Base-by-base conservation (phyloP, 1,139 yeast genomes). In the Geotrichum restrictum region DNA sequence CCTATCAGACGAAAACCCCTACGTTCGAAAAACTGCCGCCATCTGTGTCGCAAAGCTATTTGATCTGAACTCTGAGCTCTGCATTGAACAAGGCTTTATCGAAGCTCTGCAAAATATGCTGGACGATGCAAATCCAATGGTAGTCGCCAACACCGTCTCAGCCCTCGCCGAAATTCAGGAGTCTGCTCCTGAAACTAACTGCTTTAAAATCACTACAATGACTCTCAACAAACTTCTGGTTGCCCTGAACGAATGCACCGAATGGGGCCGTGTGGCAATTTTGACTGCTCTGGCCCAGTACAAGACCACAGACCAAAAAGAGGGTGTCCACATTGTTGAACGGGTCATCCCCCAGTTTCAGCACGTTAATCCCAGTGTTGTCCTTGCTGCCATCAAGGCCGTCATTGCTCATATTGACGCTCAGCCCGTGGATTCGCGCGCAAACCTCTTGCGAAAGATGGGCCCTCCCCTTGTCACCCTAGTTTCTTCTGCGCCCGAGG, bases 181-280 rank as follows among this genome's bases (percentile, higher is more conserved):
- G 57, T 73, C 83, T 68, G 83, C 85, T 61, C 79, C 87, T 53
- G 68, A 72, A 64, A 80, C 67, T 56, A 60, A 75, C 65, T 69
- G 79, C 70, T 55, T 73, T 69, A 60, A 72, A 65, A 62, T 74
- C 69, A 62, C 74, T 58, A 55, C 71, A 57, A 74, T 72, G 29
- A 74, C 81, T 48, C 75, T 86, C 53, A 81, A 81, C 59, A 84
- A 79, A 66, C 77, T 93, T 57, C 74, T 94, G 56, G 76, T 82
- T 60, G 95, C 96, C 29, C 76, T 94, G 60, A 91, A 91, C 69
- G 99, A 94, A 71, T 93, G 98, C 71, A 91, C 98, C 1, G 99
- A 94, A 72, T 94, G 99, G 99, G 98, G 98, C 5, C 80, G 98
- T 64, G 86, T 93, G 60, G 83, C 97, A 1, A 87, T 94, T 46